phyloP scores from a whole-genome alignment of 2,329 filamentous ascomycete genomes.

The Hymenoscyphus scutula region DNA sequence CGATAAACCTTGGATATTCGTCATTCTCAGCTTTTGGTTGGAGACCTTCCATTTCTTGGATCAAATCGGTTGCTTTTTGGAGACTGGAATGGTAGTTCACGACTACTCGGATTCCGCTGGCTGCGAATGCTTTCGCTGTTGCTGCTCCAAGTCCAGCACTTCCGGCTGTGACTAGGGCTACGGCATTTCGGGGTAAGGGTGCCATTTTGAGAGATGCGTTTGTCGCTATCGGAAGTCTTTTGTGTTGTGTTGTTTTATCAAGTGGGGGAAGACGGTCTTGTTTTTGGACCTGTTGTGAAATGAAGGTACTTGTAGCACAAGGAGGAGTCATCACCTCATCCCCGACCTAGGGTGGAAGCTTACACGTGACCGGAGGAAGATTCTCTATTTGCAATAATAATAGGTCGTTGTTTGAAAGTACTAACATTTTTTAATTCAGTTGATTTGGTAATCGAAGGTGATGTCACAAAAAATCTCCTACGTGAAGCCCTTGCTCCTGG shows the following conservation, averaged over 20 bases:
- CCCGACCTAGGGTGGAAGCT: no score
- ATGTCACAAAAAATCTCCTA: no score
- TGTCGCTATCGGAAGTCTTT: neutral
- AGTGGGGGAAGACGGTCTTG: neutral
- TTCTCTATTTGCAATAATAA: no score
- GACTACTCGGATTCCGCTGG: slow-evolving; percentile 63
- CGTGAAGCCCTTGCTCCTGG: no score
- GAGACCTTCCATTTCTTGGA: slow-evolving; percentile 51
- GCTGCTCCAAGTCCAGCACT: slow-evolving; percentile 69
- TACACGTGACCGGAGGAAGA: no score
- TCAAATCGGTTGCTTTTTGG: slow-evolving; percentile 57
- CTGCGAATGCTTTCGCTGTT: slow-evolving; percentile 47
- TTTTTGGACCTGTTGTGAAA: no score
- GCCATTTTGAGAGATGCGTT: slow-evolving; percentile 1
- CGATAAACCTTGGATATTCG: slow-evolving; percentile 39
- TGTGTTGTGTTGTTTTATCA: neutral
- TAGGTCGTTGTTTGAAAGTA: no score
- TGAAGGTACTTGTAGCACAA: no score
- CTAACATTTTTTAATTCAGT: no score
- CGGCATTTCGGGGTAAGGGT: slow-evolving; percentile 10
- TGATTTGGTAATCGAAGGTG: no score
- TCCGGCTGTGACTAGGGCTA: slow-evolving; percentile 50
- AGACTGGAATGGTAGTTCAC: slow-evolving; percentile 70
- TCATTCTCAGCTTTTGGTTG: slow-evolving; percentile 33
- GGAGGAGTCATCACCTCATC: no score